A percentile compares a stretch with the other conserved stretches of the same genome.
Evolutionary conservation across 805 yeast genomes (phyloP).

Genomic region (Millerago galiae): DNA sequence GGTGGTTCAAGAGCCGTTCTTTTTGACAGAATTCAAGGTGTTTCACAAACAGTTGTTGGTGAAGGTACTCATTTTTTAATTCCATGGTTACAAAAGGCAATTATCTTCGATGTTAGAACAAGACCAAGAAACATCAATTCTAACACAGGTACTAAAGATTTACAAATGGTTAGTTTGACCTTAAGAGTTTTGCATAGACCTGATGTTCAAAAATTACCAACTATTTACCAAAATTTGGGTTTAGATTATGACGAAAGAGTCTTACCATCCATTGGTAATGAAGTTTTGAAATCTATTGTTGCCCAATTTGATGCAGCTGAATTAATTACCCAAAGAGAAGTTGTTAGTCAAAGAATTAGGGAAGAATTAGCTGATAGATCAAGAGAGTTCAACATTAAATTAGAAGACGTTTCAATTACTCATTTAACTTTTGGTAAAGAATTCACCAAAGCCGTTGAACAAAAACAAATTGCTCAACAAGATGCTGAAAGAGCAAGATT

Average conservation of each 20-base stretch:
- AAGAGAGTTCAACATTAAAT: conserved; percentile 76
- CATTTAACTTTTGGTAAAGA: conserved; percentile 96
- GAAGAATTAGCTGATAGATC: conserved; percentile 82
- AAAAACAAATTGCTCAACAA: conserved; percentile 98
- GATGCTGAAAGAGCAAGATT: conserved; percentile 97
- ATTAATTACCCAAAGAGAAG: conserved; percentile 93
- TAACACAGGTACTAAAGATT: conserved; percentile 93
- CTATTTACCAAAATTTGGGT: conserved; percentile 86
- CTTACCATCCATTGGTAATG: conserved; percentile 88
- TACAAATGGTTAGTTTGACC: conserved; percentile 92
- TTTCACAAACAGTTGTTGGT: conserved; percentile 80
- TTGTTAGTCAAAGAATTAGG: conserved; percentile 83
- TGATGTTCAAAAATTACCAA: conserved; percentile 74
- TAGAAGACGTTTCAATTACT: conserved; percentile 96
- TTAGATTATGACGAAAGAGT: conserved; percentile 93
- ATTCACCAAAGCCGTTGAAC: conserved; percentile 97
- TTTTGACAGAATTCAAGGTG: conserved; percentile 88
- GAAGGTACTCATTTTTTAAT: conserved; percentile 95
- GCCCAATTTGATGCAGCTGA: conserved; percentile 97
- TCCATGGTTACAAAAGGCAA: conserved; percentile 94
- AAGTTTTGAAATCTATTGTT: conserved; percentile 80
- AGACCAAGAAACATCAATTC: conserved; percentile 90
- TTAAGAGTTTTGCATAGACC: conserved; percentile 93
- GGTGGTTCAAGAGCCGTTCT: conserved; percentile 96
- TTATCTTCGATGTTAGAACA: conserved; percentile 90